Base-by-base conservation (phyloP, 139 green algal species). In the Astrephomene gubernaculifera region DNA sequence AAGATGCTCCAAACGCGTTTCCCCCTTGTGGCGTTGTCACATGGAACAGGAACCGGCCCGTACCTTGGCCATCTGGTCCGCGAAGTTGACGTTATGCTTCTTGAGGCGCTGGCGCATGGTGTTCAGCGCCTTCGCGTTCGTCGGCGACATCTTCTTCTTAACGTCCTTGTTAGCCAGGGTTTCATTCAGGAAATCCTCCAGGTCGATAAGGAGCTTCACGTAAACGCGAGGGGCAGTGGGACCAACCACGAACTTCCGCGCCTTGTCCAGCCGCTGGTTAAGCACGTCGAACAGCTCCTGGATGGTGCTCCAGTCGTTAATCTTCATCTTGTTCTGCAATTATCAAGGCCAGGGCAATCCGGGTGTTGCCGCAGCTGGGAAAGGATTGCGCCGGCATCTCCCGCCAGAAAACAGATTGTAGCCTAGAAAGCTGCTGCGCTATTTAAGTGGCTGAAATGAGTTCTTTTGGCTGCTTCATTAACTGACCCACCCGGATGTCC, bases 251-350 rank as follows among this genome's bases (percentile, higher is more conserved):
- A 90, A 86, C 86, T 95, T 96, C 68, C 90, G 87, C 33, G 89
- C 88, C 87, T 97, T 98, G 85, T 99, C 97, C 60, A 99, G 88
- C 85, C 98, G 97, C 93, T 98, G 98, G 91, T 99, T 98, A n/a
- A 99, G 90, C 91, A 98, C 97, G 64, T 99, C 96, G 81, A 98
- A 99, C 54, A 97, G 89, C 0, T 92, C 93, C 90, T 98, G 95
- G 74, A 99, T 96, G 6, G 95, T 87, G 0, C 92, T 89, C 96
- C 96, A 99, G 90, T 99, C 97, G 69, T 99, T 98, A 92, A 98
- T 99, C 88, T 99, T 96, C 90, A 98, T 97, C 90, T 99, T 98
- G 90, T 99, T 99, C 91, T 96, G 92, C 76, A 35, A 4, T 19
- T 31, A 5, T 14, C 33, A 64, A 29, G 36, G 5, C 6, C 12